Percentiles rank a stretch among this genome's conserved stretches.
Evolutionary conservation across 345 rosid genomes (phyloP).

Genomic region (Moringa oleifera): DNA sequence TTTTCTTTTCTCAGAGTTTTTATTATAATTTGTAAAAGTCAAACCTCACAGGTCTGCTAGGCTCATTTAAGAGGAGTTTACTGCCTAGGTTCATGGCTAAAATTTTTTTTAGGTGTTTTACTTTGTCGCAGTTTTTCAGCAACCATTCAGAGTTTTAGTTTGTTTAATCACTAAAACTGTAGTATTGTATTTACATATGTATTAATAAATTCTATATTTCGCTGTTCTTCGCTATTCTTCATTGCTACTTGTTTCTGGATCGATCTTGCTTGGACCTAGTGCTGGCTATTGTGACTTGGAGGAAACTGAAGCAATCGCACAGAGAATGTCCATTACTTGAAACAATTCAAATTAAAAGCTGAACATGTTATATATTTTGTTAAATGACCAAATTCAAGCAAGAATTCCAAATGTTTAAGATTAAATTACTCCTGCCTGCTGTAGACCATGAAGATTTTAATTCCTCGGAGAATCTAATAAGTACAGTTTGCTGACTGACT

Average conservation of each 20-base stretch:
- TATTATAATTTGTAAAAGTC: slow-evolving; percentile 8
- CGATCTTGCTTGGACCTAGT: no score
- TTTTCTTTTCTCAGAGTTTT: slow-evolving; percentile 1
- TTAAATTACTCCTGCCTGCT: no score
- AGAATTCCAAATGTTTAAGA: neutral
- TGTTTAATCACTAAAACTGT: no score
- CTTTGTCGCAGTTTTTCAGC: slow-evolving; percentile 3
- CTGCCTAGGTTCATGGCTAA: slow-evolving; percentile 2
- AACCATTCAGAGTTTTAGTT: neutral
- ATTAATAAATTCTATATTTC: no score
- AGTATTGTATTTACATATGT: neutral
- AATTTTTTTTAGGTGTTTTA: slow-evolving; percentile 7
- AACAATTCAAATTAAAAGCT: neutral
- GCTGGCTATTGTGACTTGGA: neutral
- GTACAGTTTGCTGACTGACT: slow-evolving; percentile 1
- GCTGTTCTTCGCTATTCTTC: no score
- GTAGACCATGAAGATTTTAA: neutral
- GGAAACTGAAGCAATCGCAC: neutral
- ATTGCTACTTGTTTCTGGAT: neutral
- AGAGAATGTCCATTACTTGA: neutral
- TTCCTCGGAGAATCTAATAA: neutral
- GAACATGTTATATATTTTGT: neutral
- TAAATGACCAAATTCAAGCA: neutral
- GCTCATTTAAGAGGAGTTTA: neutral
- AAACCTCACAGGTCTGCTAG: slow-evolving; percentile 5